Evolutionary conservation across 768 basidiomycete species (phyloP).

Genomic region (Zangia roseola): DNA sequence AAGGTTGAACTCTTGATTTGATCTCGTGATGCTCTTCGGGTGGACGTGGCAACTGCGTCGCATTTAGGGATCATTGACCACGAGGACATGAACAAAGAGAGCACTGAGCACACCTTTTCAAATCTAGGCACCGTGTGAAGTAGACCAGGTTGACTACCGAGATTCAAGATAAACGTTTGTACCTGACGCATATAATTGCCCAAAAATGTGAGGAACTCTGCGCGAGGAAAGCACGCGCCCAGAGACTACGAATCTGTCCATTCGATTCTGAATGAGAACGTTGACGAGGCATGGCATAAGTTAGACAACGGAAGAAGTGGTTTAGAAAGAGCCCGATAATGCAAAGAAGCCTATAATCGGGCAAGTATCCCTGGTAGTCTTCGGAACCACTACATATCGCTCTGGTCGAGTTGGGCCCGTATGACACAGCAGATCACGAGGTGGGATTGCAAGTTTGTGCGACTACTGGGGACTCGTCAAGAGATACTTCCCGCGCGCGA

Average conservation of each 20-base stretch:
- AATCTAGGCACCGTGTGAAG: conserved; percentile 5
- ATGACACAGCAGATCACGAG: too few species aligned
- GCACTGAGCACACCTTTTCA: background rate
- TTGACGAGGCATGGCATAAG: background rate
- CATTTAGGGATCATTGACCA: conserved; percentile 1
- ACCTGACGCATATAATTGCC: background rate
- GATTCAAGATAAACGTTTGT: conserved; percentile 1
- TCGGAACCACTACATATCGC: too few species aligned
- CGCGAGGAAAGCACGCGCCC: background rate
- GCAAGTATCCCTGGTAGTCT: too few species aligned
- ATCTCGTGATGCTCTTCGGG: background rate
- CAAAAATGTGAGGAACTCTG: background rate
- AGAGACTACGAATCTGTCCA: conserved; percentile 8
- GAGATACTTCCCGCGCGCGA: too few species aligned
- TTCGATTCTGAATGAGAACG: conserved; percentile 8
- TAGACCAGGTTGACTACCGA: background rate
- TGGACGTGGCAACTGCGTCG: background rate
- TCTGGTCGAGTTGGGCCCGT: too few species aligned
- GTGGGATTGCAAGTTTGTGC: too few species aligned
- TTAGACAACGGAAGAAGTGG: background rate
- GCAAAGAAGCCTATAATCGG: too few species aligned
- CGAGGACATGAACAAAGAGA: background rate
- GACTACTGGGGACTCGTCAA: too few species aligned
- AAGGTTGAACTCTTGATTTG: background rate
- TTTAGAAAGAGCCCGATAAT: too few species aligned